phyloP scores from a whole-genome alignment of 2,329 filamentous ascomycete species.

The Dothideomycetes sp. region DNA sequence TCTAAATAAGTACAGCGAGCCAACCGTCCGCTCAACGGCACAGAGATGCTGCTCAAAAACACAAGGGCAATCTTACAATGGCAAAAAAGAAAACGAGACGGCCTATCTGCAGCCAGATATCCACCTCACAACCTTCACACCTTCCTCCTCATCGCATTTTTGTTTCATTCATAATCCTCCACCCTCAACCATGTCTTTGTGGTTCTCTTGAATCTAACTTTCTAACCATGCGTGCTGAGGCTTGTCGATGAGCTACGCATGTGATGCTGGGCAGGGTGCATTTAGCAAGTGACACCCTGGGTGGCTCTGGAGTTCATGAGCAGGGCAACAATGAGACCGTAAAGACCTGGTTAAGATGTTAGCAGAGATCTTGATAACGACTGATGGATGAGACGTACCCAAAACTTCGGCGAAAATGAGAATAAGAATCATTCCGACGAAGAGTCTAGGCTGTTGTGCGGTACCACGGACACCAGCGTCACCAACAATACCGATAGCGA shows the following conservation, averaged over 20 bases:
- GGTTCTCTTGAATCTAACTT: background rate
- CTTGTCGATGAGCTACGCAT: slow-evolving; percentile 10
- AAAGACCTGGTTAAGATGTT: slow-evolving; percentile 60
- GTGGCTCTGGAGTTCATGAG: slow-evolving; percentile 99
- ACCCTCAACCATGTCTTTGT: background rate
- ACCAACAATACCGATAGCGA: slow-evolving; percentile 50
- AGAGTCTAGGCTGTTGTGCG: slow-evolving; percentile 74
- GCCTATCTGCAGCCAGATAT: slow-evolving; percentile 3
- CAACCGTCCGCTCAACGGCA: slow-evolving; percentile 11
- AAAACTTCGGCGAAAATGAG: slow-evolving; percentile 99
- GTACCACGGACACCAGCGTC: slow-evolving; percentile 83
- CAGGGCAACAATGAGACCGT: slow-evolving; percentile 95
- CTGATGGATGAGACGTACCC: slow-evolving; percentile 58
- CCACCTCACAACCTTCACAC: background rate
- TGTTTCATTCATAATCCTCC: background rate
- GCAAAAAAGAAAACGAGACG: slow-evolving; percentile 6
- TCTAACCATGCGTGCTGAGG: slow-evolving; percentile 2
- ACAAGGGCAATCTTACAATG: slow-evolving; percentile 13
- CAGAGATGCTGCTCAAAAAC: slow-evolving; percentile 10
- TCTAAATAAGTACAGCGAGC: slow-evolving; percentile 12
- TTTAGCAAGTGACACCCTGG: slow-evolving; percentile 45
- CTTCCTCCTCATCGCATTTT: slow-evolving; percentile 3
- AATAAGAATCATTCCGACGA: slow-evolving; percentile 97
- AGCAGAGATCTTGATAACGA: too few relatives aligned
- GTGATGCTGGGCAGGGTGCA: slow-evolving; percentile 7